Conservation (phyloP, 495 filamentous ascomycete species). For the Penicillium goetzii region DNA sequence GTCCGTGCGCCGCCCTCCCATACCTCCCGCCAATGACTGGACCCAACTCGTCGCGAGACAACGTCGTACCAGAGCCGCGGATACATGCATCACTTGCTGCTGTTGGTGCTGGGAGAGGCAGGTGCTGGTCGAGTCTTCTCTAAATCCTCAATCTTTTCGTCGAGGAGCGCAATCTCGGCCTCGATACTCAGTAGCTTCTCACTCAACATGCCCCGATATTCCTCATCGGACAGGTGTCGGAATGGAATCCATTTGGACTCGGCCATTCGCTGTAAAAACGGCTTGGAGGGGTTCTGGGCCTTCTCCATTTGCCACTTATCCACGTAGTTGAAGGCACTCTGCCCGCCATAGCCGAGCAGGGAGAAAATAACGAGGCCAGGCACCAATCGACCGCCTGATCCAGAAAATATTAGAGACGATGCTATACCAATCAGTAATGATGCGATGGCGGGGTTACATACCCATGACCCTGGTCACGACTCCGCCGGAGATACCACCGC, state of each 20-base stretch:
- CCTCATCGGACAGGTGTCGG: slow-evolving; percentile 71
- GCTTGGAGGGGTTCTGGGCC: slow-evolving; percentile 40
- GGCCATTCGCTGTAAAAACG: slow-evolving; percentile 53
- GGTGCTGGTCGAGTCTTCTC: slow-evolving; percentile 35
- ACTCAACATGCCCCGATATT: slow-evolving; percentile 75
- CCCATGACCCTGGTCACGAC: slow-evolving; percentile 64
- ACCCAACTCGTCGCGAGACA: slow-evolving; percentile 15
- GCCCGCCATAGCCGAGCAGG: slow-evolving; percentile 62
- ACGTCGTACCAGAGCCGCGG: slow-evolving; percentile 15
- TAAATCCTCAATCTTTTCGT: slow-evolving; percentile 73
- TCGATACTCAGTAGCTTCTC: slow-evolving; percentile 80
- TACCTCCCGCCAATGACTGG: slow-evolving; percentile 15
- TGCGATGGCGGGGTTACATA: slow-evolving; percentile 38
- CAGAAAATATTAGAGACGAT: background rate
- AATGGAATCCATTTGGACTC: slow-evolving; percentile 83
- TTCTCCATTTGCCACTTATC: slow-evolving; percentile 51
- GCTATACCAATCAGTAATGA: background rate
- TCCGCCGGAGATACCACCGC: slow-evolving; percentile 71
- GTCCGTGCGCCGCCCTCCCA: slow-evolving; percentile 28
- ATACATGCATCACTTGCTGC: slow-evolving; percentile 14
- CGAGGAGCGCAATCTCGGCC: slow-evolving; percentile 82
- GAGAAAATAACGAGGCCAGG: slow-evolving; percentile 68
- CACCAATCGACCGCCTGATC: slow-evolving; percentile 51
- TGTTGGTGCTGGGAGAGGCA: slow-evolving; percentile 8
- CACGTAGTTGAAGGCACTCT: slow-evolving; percentile 59